Evolutionary conservation across 768 basidiomycete genomes (phyloP).

Genomic region (Sporobolomyces phaffii): DNA sequence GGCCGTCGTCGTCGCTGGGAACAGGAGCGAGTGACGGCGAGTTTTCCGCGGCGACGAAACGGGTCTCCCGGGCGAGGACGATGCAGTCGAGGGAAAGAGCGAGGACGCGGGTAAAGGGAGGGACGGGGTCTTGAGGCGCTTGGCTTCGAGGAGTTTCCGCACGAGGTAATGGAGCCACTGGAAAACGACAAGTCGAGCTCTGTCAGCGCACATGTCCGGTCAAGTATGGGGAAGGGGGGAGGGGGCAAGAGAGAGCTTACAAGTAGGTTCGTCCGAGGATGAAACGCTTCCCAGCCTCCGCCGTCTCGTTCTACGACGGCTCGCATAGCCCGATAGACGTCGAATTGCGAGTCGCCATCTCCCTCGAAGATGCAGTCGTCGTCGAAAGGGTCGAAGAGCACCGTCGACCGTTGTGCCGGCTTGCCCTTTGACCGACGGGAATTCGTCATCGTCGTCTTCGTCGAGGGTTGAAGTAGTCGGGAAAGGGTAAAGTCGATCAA

Average conservation of each 20-base stretch:
- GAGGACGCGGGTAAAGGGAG: background rate
- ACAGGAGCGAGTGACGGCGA: slow-evolving; percentile 4
- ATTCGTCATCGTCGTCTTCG: slow-evolving; percentile 65
- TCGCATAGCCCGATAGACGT: slow-evolving; percentile 85
- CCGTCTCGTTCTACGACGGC: slow-evolving; percentile 52
- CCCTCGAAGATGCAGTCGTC: slow-evolving; percentile 89
- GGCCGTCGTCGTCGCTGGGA: background rate
- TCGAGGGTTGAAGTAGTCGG: slow-evolving; percentile 45
- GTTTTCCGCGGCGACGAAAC: background rate
- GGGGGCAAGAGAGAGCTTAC: too few relatives aligned
- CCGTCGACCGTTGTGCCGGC: slow-evolving; percentile 51
- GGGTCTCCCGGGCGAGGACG: background rate
- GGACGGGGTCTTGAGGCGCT: slow-evolving; percentile 57
- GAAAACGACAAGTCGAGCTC: background rate
- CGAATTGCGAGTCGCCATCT: slow-evolving; percentile 89
- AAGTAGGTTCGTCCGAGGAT: slow-evolving; percentile 83
- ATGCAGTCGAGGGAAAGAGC: background rate
- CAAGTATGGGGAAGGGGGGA: background rate
- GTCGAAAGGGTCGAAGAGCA: slow-evolving; percentile 58
- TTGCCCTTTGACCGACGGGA: slow-evolving; percentile 50
- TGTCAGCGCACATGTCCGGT: too few relatives aligned
- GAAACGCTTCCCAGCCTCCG: slow-evolving; percentile 63
- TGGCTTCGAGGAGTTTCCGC: slow-evolving; percentile 64
- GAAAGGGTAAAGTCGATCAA: slow-evolving; percentile 93
- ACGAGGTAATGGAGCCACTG: slow-evolving; percentile 86